Evolutionary conservation across 257 asterid species (phyloP).

Genomic region (Ilex aquifolium): DNA sequence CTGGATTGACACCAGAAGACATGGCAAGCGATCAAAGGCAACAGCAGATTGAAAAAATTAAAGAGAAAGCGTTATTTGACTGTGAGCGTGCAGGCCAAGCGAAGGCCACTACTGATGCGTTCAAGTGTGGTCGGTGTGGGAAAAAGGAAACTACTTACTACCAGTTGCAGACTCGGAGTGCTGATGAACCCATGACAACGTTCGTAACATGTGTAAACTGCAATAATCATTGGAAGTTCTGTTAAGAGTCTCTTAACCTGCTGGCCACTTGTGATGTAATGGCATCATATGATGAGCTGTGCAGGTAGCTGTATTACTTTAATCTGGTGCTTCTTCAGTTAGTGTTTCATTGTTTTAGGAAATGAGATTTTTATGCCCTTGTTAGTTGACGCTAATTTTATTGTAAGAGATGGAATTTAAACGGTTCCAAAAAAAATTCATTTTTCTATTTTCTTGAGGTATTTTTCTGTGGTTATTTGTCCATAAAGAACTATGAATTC

Average conservation of each 20-base stretch:
- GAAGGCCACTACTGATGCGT: constrained; percentile 69
- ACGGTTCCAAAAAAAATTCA: not conserved
- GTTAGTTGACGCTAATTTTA: not conserved
- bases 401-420: not conserved
- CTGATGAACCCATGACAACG: constrained; percentile 98
- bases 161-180: constrained; percentile 96
- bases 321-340: not conserved
- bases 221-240: constrained; percentile 82
- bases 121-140: constrained; percentile 79
- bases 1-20: constrained; percentile 59
- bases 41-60: constrained; percentile 54
- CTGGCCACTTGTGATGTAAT: not conserved
- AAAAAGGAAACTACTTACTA: constrained; percentile 77
- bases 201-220: constrained; percentile 92
- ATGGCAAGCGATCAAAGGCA: constrained; percentile 92
- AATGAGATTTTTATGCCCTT: not conserved
- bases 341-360: not conserved
- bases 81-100: constrained; percentile 63
- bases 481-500: too few species aligned
- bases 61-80: constrained; percentile 74
- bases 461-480: too few species aligned
- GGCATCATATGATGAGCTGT: not conserved
- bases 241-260: constrained; percentile 16
- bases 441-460: not conserved
- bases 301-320: not conserved